Evolutionary conservation across 495 filamentous ascomycete species (phyloP), one percentile per base, ranked within the genome.

Genomic region (Aspergillus affinis): DNA sequence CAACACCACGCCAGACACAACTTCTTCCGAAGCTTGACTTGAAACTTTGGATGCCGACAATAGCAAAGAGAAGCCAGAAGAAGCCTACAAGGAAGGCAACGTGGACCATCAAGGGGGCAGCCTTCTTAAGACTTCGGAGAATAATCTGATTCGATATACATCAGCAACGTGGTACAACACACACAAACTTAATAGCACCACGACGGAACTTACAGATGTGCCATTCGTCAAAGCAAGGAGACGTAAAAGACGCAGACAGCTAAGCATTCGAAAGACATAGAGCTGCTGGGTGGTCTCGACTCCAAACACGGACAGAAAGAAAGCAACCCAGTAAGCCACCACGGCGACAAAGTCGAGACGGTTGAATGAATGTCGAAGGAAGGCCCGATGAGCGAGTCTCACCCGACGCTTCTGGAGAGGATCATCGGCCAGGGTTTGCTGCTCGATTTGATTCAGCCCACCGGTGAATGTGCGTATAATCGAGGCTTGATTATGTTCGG

Each of bases 21-120:
- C 84, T 90, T 32, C 94, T 88, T 64, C 87, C 83, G 29, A 97
- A 78, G 68, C 94, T 98, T 8, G 92, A 90, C 72, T 99, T 99
- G 83, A 99, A 99, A 73, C 89, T 94, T 73, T 99, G 94, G 17
- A 98, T 88, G 2, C 95, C 94, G 48, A 98, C 84, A 62, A 99
- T 96, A 29, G 93, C 95, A 75, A 99, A 99, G 8, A 99, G 78
- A 48, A 99, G 87, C 94, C 94, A 99, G 71, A 99, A 99, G 76
- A 99, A 99, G 26, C 91, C 87, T 69, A 99, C 95, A 17, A 99
- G 79, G 68, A 99, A 96, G 6, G 90, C 92, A 36, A 99, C 95
- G 61, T 97, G 90, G 44, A 95, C 87, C n/a, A 99, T 86, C 48
- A 96, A 78, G 17, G 94, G 94, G 0, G 93, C 91, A 4, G 94